Evolutionary conservation across 345 rosid species (phyloP).

Genomic region (Combretum micranthum): DNA sequence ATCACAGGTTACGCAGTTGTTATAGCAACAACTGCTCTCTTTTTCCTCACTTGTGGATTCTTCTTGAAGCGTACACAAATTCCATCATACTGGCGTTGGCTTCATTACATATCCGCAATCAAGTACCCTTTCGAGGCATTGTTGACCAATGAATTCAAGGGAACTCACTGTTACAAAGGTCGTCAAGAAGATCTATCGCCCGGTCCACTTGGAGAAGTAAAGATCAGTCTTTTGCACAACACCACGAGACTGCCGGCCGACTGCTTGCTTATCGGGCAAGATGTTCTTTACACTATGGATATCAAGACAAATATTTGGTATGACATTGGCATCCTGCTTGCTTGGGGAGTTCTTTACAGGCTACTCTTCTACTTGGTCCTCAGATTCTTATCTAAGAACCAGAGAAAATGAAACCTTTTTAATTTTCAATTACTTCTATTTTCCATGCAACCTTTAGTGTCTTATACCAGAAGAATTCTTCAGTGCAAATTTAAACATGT

Average conservation of each 20-base stretch:
- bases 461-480: background rate
- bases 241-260: background rate
- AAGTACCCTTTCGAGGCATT: conserved; percentile 62
- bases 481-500: background rate
- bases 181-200: conserved; percentile 32
- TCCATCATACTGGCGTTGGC: conserved; percentile 51
- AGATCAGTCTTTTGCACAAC: conserved; percentile 20
- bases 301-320: conserved; percentile 38
- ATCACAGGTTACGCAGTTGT: conserved; percentile 57
- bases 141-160: conserved; percentile 44
- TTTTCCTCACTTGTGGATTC: conserved; percentile 61
- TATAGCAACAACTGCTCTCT: conserved; percentile 58
- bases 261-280: conserved; percentile 45
- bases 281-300: conserved; percentile 37
- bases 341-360: conserved; percentile 56
- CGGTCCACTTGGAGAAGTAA: conserved; percentile 41
- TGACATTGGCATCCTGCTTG: conserved; percentile 42
- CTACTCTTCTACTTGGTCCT: conserved; percentile 47
- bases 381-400: conserved; percentile 47
- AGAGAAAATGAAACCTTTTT: conserved; percentile 29
- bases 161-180: conserved; percentile 27
- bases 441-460: background rate
- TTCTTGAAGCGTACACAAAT: conserved; percentile 38
- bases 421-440: background rate
- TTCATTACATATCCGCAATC: conserved; percentile 57